Conservation (phyloP, 768 basidiomycete genomes). For the Exsudoporus frostii region DNA sequence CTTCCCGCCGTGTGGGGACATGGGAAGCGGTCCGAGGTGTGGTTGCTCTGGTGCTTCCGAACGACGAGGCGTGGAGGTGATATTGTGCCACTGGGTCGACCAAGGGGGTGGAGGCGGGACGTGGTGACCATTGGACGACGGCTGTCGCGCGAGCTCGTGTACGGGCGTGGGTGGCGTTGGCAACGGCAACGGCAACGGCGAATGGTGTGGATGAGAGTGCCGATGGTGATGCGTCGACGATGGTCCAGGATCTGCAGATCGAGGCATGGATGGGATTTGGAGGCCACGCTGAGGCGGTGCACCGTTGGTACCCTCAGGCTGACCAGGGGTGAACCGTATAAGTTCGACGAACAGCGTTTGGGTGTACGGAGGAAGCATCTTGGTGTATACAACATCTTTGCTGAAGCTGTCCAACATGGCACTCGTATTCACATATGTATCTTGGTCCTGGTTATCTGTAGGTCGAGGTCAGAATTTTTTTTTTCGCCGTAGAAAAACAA, state of each 20-base stretch:
- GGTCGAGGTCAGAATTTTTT: constrained; percentile 11
- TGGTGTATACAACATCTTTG: constrained; percentile 68
- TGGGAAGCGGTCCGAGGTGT: constrained; percentile 11
- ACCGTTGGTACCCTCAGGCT: constrained; percentile 27
- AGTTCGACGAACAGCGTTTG: constrained; percentile 76
- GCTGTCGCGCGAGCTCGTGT: constrained; percentile 30
- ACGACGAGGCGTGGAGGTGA: constrained; percentile 14
- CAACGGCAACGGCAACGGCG: constrained; percentile 29
- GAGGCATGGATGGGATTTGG: constrained; percentile 15
- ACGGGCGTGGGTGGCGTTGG: constrained; percentile 35
- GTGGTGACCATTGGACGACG: constrained; percentile 33
- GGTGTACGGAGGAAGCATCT: constrained; percentile 58
- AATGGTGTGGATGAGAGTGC: constrained; percentile 28
- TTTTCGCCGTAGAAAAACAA: background rate
- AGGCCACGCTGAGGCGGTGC: constrained; percentile 14
- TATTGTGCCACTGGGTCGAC: constrained; percentile 32
- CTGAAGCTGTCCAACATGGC: constrained; percentile 74
- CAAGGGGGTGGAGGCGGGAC: constrained; percentile 35
- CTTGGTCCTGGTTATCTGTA: constrained; percentile 44
- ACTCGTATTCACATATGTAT: constrained; percentile 67
- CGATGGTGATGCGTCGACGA: constrained; percentile 28
- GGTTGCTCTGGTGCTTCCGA: constrained; percentile 27
- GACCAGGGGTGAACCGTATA: constrained; percentile 40
- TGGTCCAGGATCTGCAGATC: constrained; percentile 28
- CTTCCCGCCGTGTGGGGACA: constrained; percentile 32